Conservation (phyloP, 2,329 filamentous ascomycete genomes). For the Colletotrichum plurivorum region DNA sequence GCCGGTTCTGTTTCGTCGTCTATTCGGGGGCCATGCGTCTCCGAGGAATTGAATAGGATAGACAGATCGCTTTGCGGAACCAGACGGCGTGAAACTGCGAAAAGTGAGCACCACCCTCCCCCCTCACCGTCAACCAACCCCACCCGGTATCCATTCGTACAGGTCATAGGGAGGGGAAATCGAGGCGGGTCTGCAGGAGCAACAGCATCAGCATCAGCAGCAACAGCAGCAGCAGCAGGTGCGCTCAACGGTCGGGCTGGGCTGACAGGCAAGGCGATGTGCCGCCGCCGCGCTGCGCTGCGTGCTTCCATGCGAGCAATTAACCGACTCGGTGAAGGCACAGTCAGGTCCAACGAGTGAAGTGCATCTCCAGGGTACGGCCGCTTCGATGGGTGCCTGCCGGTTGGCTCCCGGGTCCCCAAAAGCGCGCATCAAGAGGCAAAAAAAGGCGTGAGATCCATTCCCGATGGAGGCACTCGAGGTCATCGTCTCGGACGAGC, state of each 20-base stretch:
- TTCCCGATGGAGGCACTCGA: conserved; percentile 26
- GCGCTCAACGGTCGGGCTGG: conserved; percentile 23
- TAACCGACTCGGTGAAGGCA: conserved; percentile 12
- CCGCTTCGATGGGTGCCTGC: conserved; percentile 10
- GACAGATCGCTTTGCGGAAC: too few relatives aligned
- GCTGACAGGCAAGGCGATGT: conserved; percentile 6
- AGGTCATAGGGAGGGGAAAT: conserved; percentile 2
- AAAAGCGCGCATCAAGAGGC: conserved; percentile 24
- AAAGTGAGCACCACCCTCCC: too few relatives aligned
- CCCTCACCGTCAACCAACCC: not conserved
- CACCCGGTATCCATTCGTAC: not conserved
- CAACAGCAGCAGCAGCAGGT: too few relatives aligned
- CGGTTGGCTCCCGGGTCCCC: conserved; percentile 24
- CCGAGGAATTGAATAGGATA: not conserved
- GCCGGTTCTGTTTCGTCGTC: not conserved
- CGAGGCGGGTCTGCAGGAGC: conserved; percentile 16
- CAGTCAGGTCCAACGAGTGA: too few relatives aligned
- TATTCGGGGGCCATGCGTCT: conserved; percentile 14
- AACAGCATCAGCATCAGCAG: too few relatives aligned
- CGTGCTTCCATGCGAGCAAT: conserved; percentile 18
- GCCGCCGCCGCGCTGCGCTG: not conserved
- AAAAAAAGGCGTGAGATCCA: conserved; percentile 13
- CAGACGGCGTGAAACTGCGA: not conserved
- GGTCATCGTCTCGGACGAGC: conserved; percentile 33
- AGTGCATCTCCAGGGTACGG: not conserved